These are phyloP conservation scores for Quambalaria eucalypti DNA, from an alignment of 1,284 basidiomycete genomes.

Conservation along the genomic window DNA sequence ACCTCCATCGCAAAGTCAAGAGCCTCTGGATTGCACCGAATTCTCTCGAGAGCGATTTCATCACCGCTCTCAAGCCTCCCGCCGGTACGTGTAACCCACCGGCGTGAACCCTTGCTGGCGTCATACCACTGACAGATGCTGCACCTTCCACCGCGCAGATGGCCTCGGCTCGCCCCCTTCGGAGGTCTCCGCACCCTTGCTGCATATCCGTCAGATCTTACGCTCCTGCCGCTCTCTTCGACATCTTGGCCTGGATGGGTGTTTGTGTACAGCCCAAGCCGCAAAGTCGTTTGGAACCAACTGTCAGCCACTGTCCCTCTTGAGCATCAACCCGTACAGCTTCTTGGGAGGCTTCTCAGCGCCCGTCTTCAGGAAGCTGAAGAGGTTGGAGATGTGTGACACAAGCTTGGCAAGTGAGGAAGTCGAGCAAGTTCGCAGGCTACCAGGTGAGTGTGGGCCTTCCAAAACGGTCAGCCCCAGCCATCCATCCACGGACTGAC, in stretches of 20 bases:
- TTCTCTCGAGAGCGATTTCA: constrained; percentile 27
- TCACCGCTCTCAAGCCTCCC: constrained; percentile 32
- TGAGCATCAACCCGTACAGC: constrained; percentile 41
- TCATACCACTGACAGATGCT: background rate
- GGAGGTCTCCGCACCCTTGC: background rate
- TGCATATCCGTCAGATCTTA: constrained; percentile 12
- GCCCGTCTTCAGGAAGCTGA: constrained; percentile 35
- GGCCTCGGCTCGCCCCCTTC: background rate
- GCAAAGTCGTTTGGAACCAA: constrained; percentile 38
- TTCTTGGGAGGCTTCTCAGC: constrained; percentile 39
- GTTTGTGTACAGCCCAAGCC: constrained; percentile 26
- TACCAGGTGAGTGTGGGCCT: constrained; percentile 17
- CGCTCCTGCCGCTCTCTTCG: constrained; percentile 32
- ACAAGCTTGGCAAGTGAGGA: constrained; percentile 38
- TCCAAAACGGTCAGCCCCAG: background rate
- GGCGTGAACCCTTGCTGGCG: constrained; percentile 17
- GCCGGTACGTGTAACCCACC: constrained; percentile 17
- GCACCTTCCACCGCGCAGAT: background rate
- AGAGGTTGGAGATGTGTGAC: constrained; percentile 30
- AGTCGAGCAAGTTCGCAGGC: constrained; percentile 30
- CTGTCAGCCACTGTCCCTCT: constrained; percentile 34
- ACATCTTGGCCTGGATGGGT: constrained; percentile 37
- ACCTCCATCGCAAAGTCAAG: constrained; percentile 23
- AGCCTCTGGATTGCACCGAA: constrained; percentile 37
- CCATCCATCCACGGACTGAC: no score